A percentile compares a stretch with the other conserved stretches of the same genome.
These are phyloP conservation scores for Neofusicoccum kwambonambiense DNA, from an alignment of 2,329 filamentous ascomycete species.

Conservation along the genomic window DNA sequence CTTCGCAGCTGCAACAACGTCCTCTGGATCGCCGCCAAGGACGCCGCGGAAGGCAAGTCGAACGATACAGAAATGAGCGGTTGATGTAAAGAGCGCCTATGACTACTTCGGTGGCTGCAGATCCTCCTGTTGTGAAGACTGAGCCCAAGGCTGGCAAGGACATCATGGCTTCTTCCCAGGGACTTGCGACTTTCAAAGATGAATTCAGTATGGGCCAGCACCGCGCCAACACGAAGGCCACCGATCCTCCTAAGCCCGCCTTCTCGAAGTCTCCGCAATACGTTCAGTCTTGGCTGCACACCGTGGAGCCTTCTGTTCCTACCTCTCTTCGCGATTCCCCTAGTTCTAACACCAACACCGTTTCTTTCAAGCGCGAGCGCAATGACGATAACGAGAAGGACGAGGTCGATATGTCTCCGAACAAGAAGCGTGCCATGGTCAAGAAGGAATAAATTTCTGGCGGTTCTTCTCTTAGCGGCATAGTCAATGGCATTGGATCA, in stretches of 20 bases:
- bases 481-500: background rate
- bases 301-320: no score
- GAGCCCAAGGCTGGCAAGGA: background rate
- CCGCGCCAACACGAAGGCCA: no score
- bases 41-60: slow-evolving; percentile 34
- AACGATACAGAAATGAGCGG: slow-evolving; percentile 22
- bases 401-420: background rate
- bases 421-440: background rate
- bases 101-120: background rate
- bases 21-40: slow-evolving; percentile 74
- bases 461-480: background rate
- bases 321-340: no score
- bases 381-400: background rate
- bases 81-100: background rate
- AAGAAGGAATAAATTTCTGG: background rate
- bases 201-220: no score
- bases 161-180: no score
- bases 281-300: no score
- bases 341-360: no score
- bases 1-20: slow-evolving; percentile 83
- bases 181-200: no score
- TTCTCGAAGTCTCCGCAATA: no score
- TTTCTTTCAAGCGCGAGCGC: background rate
- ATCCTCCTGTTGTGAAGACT: background rate
- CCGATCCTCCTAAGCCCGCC: no score